phyloP scores from a whole-genome alignment of 257 asterid species.

The Gentiana straminea region DNA sequence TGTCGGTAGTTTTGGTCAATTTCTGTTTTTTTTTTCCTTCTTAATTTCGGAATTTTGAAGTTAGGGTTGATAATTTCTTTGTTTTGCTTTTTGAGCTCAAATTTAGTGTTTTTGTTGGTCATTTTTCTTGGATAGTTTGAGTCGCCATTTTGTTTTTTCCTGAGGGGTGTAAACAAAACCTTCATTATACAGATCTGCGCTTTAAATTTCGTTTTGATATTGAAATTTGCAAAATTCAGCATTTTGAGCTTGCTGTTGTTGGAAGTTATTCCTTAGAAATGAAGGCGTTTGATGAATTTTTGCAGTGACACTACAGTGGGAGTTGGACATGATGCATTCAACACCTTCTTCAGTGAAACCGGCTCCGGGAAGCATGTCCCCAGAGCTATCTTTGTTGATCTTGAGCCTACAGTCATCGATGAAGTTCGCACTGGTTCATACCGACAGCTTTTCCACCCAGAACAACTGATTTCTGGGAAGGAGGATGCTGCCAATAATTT shows the following conservation, averaged over 20 bases:
- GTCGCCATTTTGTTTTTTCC: no score
- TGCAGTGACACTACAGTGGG: constrained; percentile 71
- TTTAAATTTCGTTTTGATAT: no score
- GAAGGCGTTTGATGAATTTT: constrained; percentile 3
- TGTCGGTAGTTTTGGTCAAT: neutral
- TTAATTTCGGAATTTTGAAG: neutral
- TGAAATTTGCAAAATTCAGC: no score
- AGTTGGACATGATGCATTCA: constrained; percentile 73
- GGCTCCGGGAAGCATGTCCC: constrained; percentile 94
- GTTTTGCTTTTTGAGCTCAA: no score
- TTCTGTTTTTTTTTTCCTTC: neutral
- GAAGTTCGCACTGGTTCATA: constrained; percentile 72
- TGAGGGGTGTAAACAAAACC: no score
- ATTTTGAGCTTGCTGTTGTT: no score
- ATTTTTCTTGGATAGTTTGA: no score
- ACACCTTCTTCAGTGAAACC: constrained; percentile 87
- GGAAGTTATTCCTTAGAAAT: no score
- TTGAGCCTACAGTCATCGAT: constrained; percentile 85
- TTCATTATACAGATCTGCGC: no score
- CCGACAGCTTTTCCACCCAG: constrained; percentile 95
- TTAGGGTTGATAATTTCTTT: no score
- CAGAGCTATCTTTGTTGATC: constrained; percentile 81
- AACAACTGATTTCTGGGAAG: constrained; percentile 90
- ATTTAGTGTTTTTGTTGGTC: no score
- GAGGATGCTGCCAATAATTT: constrained; percentile 95